Conservation (phyloP, 106 monocot genomes). For the Gastrodia elata region DNA sequence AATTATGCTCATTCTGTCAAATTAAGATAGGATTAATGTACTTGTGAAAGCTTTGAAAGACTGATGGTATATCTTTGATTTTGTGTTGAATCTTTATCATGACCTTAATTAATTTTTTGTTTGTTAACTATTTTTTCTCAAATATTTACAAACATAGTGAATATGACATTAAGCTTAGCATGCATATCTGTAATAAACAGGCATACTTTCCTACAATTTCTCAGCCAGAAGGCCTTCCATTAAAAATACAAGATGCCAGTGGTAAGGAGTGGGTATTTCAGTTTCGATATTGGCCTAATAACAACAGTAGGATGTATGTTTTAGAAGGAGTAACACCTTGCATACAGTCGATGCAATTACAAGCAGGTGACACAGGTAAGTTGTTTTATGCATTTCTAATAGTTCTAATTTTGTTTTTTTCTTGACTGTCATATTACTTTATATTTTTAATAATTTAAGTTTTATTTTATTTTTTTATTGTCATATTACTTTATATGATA, state of each 20-base stretch:
- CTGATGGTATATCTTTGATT: background rate
- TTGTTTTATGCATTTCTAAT: background rate
- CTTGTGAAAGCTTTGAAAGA: background rate
- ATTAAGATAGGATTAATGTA: background rate
- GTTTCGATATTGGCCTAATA: constrained; percentile 99
- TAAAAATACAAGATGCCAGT: constrained; percentile 87
- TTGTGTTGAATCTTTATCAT: background rate
- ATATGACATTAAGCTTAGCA: background rate
- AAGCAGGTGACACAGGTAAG: constrained; percentile 94
- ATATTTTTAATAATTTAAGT: background rate
- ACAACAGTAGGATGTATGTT: constrained; percentile 99
- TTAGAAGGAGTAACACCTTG: constrained; percentile 98
- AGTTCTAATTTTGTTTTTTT: background rate
- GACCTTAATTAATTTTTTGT: background rate
- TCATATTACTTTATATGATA: background rate
- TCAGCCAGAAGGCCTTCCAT: constrained; percentile 90
- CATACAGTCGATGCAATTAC: constrained; percentile 98
- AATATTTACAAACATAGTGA: background rate
- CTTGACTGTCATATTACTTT: background rate
- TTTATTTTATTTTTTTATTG: background rate
- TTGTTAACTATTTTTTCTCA: background rate
- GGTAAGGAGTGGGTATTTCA: constrained; percentile 95
- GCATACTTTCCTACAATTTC: constrained; percentile 91
- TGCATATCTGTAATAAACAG: constrained; percentile 26
- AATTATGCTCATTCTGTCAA: background rate